These are phyloP conservation scores for Heterobasidion occidentale DNA, from an alignment of 1,284 basidiomycete species.

Conservation along the genomic window DNA sequence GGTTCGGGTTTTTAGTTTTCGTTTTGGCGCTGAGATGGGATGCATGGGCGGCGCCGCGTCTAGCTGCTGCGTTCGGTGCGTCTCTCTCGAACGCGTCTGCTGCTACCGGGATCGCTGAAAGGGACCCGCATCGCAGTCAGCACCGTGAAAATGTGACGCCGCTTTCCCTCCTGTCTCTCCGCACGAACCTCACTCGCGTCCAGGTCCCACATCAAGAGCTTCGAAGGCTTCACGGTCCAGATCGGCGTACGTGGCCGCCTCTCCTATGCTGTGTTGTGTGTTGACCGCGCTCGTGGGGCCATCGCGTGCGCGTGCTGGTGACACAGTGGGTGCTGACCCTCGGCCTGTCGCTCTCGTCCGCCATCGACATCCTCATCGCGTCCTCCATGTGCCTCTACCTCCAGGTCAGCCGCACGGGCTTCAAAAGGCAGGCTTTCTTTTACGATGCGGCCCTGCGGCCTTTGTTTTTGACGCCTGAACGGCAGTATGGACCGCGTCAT, in stretches of 20 bases:
- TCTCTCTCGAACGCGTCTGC: too few species aligned
- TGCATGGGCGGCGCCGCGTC: not conserved
- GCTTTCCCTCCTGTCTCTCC: not conserved
- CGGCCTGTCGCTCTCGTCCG: conserved; percentile 39
- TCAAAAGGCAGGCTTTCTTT: conserved; percentile 9
- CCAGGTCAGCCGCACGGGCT: conserved; percentile 24
- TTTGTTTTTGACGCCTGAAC: not conserved
- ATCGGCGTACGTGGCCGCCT: not conserved
- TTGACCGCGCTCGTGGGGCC: not conserved
- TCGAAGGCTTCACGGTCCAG: not conserved
- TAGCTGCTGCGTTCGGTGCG: conserved; percentile 3
- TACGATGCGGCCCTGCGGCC: not conserved
- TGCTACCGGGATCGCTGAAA: conserved; percentile 25
- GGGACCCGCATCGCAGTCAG: conserved; percentile 26
- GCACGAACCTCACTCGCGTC: too few species aligned
- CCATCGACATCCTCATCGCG: conserved; percentile 41
- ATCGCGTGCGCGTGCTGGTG: not conserved
- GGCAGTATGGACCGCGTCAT: conserved; percentile 40
- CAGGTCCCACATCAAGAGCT: not conserved
- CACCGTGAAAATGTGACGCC: not conserved
- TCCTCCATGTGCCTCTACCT: conserved; percentile 36
- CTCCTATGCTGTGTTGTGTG: not conserved
- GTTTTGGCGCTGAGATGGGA: conserved; percentile 12
- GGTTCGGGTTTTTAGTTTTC: too few species aligned
- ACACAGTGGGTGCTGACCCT: conserved; percentile 41